These are phyloP conservation scores for Silene vulgaris DNA, from an alignment of 179 eudicot species.

Conservation along the genomic window DNA sequence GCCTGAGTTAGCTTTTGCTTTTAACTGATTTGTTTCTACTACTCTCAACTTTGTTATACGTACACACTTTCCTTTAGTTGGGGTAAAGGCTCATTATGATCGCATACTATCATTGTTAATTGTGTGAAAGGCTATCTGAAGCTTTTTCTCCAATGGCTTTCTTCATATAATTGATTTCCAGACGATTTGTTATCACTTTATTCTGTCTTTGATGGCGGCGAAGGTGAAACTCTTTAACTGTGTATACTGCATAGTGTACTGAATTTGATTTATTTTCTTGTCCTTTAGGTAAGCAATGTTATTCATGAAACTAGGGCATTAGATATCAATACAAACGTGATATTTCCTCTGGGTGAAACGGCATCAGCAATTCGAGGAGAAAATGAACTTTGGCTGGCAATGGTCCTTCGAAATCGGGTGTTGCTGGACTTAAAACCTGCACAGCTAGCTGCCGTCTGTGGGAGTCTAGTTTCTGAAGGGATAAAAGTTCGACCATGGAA, in stretches of 20 bases:
- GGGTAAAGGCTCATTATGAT: slow-evolving; percentile 1
- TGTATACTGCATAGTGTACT: not conserved
- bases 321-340: slow-evolving; percentile 72
- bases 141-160: slow-evolving; percentile 17
- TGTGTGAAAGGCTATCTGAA: not conserved
- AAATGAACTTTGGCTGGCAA: slow-evolving; percentile 97
- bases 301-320: slow-evolving; percentile 91
- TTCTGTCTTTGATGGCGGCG: not conserved
- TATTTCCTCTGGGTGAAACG: slow-evolving; percentile 98
- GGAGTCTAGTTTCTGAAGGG: slow-evolving; percentile 93
- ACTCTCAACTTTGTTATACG: slow-evolving; percentile 3
- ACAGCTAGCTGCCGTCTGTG: slow-evolving; percentile 94
- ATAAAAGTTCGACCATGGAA: slow-evolving; percentile 85
- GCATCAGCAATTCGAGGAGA: slow-evolving; percentile 97
- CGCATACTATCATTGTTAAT: not conserved
- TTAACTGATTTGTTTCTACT: not conserved
- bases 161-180: slow-evolving; percentile 12
- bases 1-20: not conserved
- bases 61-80: slow-evolving; percentile 7
- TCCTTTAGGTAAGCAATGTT: slow-evolving; percentile 72
- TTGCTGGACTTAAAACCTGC: slow-evolving; percentile 76
- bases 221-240: not conserved
- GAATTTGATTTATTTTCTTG: slow-evolving; percentile 5
- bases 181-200: not conserved
- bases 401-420: slow-evolving; percentile 81